A percentile compares a stretch with the other conserved stretches of the same genome.
Evolutionary conservation across 495 filamentous ascomycete genomes (phyloP).

Genomic region (Penicillium odoratum): DNA sequence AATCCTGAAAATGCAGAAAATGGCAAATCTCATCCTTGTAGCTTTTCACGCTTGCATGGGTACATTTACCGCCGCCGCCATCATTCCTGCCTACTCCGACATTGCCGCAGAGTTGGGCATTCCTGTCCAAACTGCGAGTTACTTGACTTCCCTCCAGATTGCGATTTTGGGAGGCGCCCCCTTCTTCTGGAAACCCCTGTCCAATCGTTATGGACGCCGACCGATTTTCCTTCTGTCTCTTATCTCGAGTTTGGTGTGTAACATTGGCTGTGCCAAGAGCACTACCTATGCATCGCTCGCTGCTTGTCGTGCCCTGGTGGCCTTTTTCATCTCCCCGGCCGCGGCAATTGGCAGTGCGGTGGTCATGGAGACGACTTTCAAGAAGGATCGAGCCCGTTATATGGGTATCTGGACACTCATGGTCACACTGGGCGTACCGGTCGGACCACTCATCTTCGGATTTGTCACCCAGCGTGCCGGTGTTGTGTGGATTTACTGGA

Average conservation of each 20-base stretch:
- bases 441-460: slow-evolving; percentile 50
- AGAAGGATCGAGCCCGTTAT: slow-evolving; percentile 47
- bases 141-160: slow-evolving; percentile 54
- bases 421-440: slow-evolving; percentile 50
- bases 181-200: slow-evolving; percentile 54
- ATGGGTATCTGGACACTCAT: slow-evolving; percentile 57
- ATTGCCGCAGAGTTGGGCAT: slow-evolving; percentile 45
- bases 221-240: slow-evolving; percentile 52
- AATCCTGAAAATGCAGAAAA: slow-evolving; percentile 44
- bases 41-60: slow-evolving; percentile 58
- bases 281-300: slow-evolving; percentile 43
- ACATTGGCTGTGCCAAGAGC: slow-evolving; percentile 48
- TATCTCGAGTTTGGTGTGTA: slow-evolving; percentile 44
- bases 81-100: slow-evolving; percentile 51
- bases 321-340: slow-evolving; percentile 54
- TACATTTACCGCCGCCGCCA: slow-evolving; percentile 54
- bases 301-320: slow-evolving; percentile 47
- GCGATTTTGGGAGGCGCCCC: slow-evolving; percentile 31
- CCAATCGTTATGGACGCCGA: slow-evolving; percentile 55
- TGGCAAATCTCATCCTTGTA: slow-evolving; percentile 51
- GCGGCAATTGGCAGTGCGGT: slow-evolving; percentile 54
- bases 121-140: slow-evolving; percentile 43
- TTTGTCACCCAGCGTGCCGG: slow-evolving; percentile 46
- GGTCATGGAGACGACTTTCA: slow-evolving; percentile 52
- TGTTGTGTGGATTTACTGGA: slow-evolving; percentile 44